Evolutionary conservation across 768 basidiomycete species (phyloP).

Genomic region (Punctularia strigosozonata): DNA sequence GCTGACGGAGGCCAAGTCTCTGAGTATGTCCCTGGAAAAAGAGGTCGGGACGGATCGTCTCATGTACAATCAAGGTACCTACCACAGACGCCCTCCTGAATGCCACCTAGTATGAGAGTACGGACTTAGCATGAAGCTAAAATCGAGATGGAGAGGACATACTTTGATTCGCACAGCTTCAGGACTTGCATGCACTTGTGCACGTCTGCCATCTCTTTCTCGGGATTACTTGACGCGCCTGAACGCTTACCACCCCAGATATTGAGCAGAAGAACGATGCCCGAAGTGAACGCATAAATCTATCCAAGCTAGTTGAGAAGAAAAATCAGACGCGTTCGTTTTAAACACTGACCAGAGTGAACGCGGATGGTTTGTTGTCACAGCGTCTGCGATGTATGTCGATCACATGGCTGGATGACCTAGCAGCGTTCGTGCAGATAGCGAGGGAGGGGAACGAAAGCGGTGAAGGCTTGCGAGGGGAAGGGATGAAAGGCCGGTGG

Average conservation of each 20-base stretch:
- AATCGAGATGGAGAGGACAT: slow-evolving; percentile 5
- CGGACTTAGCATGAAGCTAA: not conserved
- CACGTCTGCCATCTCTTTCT: slow-evolving; percentile 32
- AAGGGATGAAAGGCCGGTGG: slow-evolving; percentile 42
- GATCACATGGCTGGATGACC: slow-evolving; percentile 36
- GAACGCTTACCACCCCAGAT: slow-evolving; percentile 34
- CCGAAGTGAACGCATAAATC: slow-evolving; percentile 30
- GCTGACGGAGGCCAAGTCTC: slow-evolving; percentile 59
- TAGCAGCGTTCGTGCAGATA: slow-evolving; percentile 42
- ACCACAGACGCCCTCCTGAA: slow-evolving; percentile 37
- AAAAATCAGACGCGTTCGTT: not conserved
- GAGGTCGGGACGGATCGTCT: not conserved
- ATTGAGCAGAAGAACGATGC: slow-evolving; percentile 35
- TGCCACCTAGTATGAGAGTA: slow-evolving; percentile 26
- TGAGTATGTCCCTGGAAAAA: slow-evolving; percentile 51
- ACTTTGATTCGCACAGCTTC: slow-evolving; percentile 22
- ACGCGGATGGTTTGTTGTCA: slow-evolving; percentile 1
- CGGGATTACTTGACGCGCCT: slow-evolving; percentile 21
- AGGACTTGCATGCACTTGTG: slow-evolving; percentile 33
- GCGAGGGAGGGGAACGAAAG: slow-evolving; percentile 38
- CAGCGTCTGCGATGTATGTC: slow-evolving; percentile 23
- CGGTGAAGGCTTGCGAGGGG: slow-evolving; percentile 24
- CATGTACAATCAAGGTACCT: slow-evolving; percentile 9
- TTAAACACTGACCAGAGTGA: not conserved
- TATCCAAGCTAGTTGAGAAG: slow-evolving; percentile 2